A percentile compares a stretch with the other conserved stretches of the same genome.
Conservation (phyloP, 352 stramenopile species). For the Phytophthora vignae region DNA sequence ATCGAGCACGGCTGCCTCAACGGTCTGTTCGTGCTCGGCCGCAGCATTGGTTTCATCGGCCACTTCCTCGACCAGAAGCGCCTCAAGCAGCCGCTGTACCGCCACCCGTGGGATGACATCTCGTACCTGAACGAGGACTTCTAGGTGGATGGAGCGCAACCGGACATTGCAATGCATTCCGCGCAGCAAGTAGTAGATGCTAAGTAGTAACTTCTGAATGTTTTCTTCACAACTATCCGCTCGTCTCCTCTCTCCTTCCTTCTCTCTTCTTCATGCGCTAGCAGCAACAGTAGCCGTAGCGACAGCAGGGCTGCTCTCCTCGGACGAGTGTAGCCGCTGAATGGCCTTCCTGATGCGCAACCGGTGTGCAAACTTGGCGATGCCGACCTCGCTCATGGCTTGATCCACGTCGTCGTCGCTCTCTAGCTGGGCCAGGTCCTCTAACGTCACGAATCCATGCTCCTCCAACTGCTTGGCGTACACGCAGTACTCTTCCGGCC, state of each 20-base stretch:
- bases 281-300: constrained; percentile 38
- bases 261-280: constrained; percentile 38
- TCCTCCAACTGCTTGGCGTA: constrained; percentile 71
- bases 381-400: constrained; percentile 78
- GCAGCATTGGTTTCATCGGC: constrained; percentile 93
- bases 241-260: constrained; percentile 7
- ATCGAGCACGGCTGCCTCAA: constrained; percentile 97
- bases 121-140: constrained; percentile 93
- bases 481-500: constrained; percentile 59
- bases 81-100: constrained; percentile 97
- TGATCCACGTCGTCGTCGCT: constrained; percentile 73
- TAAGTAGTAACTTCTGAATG: constrained; percentile 44
- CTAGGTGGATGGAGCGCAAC: constrained; percentile 41
- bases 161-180: constrained; percentile 11
- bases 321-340: constrained; percentile 46
- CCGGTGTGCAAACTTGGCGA: constrained; percentile 80
- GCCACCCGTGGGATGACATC: constrained; percentile 98
- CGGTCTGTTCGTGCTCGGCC: constrained; percentile 91
- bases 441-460: constrained; percentile 67
- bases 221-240: constrained; percentile 30
- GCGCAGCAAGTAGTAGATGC: constrained; percentile 31
- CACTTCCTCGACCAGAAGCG: constrained; percentile 98
- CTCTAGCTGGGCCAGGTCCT: constrained; percentile 67
- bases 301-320: constrained; percentile 17
- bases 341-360: constrained; percentile 78